Percentiles rank a stretch among this genome's conserved stretches.
These are phyloP conservation scores for Jatropha podagrica DNA, from an alignment of 441 rosid species.

Conservation along the genomic window DNA sequence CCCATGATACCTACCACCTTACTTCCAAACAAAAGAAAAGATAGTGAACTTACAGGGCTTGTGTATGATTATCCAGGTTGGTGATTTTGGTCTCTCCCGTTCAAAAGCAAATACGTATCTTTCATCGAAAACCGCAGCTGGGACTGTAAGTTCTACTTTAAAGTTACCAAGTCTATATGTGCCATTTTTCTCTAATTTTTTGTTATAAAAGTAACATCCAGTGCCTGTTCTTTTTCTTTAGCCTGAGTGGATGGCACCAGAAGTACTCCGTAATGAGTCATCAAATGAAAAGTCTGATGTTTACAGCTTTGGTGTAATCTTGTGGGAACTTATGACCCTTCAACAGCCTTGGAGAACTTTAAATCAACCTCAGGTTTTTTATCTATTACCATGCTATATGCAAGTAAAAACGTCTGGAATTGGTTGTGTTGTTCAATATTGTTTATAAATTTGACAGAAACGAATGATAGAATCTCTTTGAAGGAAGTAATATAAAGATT, in stretches of 20 bases:
- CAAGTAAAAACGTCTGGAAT: not conserved
- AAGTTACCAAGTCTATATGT: slow-evolving; percentile 2
- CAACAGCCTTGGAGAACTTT: slow-evolving; percentile 85
- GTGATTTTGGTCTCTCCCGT: slow-evolving; percentile 97
- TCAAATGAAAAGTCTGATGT: slow-evolving; percentile 93
- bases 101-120: slow-evolving; percentile 83
- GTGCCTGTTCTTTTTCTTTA: slow-evolving; percentile 34
- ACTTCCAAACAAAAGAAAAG: no score
- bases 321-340: slow-evolving; percentile 95
- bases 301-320: slow-evolving; percentile 91
- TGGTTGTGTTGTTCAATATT: not conserved
- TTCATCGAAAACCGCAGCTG: slow-evolving; percentile 95
- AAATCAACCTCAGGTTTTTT: slow-evolving; percentile 80
- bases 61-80: slow-evolving; percentile 52
- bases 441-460: slow-evolving; percentile 1
- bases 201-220: slow-evolving; percentile 10
- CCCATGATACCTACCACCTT: no score
- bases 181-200: slow-evolving; percentile 6
- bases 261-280: slow-evolving; percentile 84
- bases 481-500: not conserved
- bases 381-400: slow-evolving; percentile 15
- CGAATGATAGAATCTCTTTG: not conserved
- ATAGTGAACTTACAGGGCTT: not conserved
- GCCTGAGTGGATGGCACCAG: slow-evolving; percentile 99
- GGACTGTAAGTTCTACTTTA: slow-evolving; percentile 69